Conservation (phyloP, 2,329 filamentous ascomycete genomes). For the Coleophoma crateriformis region DNA sequence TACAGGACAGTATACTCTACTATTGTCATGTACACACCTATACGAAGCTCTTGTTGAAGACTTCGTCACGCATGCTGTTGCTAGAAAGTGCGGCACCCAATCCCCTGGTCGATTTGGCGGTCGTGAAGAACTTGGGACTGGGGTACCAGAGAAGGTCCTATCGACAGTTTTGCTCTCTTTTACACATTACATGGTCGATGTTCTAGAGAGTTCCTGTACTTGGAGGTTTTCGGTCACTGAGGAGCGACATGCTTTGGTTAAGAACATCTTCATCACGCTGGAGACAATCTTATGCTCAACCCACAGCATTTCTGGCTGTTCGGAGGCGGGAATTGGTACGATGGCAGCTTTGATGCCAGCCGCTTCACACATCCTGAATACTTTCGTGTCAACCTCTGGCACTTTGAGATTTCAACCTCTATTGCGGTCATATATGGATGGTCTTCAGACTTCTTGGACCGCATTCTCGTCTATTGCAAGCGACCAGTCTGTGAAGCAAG, state of each 20-base stretch:
- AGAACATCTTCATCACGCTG: constrained; percentile 63
- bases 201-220: constrained; percentile 77
- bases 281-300: constrained; percentile 66
- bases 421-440: constrained; percentile 61
- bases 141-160: constrained; percentile 74
- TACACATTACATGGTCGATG: constrained; percentile 70
- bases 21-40: constrained; percentile 66
- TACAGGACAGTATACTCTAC: constrained; percentile 69
- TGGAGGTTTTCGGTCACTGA: constrained; percentile 74
- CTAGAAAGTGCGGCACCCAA: constrained; percentile 54
- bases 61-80: constrained; percentile 62
- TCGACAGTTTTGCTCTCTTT: constrained; percentile 67
- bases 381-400: constrained; percentile 66
- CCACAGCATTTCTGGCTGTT: constrained; percentile 66
- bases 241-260: constrained; percentile 65
- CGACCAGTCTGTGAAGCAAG: constrained; percentile 54
- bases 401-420: constrained; percentile 74
- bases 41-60: constrained; percentile 74
- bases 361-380: constrained; percentile 69
- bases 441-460: constrained; percentile 51
- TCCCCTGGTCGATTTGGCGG: constrained; percentile 38
- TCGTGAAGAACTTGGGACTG: constrained; percentile 54
- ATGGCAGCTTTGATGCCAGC: constrained; percentile 54
- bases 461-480: constrained; percentile 54
- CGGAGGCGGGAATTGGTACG: constrained; percentile 35